Base-by-base conservation (phyloP, 345 rosid genomes). In the Ceriops zippeliana region DNA sequence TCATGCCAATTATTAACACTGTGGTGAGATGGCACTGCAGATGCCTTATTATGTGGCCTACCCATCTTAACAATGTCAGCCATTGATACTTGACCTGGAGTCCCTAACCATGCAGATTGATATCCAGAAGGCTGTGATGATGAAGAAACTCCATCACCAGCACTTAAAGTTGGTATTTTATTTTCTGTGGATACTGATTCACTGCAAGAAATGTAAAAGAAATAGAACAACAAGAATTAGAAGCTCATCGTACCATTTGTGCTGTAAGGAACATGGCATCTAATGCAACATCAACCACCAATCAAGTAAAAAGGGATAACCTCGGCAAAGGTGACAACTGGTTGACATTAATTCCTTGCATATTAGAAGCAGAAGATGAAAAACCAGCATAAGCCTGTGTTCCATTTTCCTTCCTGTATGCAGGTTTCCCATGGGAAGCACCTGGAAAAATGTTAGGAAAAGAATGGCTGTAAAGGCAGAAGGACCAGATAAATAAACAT, bases 1-100 rank as follows among this genome's bases (percentile, higher is more conserved):
- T 56, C 59, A 13, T 13, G 49, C 64, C 57, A 58, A 46, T 61
- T 58, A 66, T 22, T 37, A 67, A 61, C 66, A 47, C 42, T 61
- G 51, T 28, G 66, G 28, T 47, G 67, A 64, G 49, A 35, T 2
- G 71, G 53, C 58, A 21, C 38, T 52, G 72, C 71, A 7, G 76
- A 75, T 27, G 37, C 76, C 66, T 32, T 75, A 27, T 28, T 63
- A 16, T 52, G 52, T 24, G 65, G 78, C 70, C 52, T 52, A 52
- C 81, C 81, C 80, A 76, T 64, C 78, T 66, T 79, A 34, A 79
- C 83, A 53, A 79, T 70, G 52, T 81, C 84, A 70, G 79, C 86
- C 83, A 80, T 73, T 42, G 86, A 70, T 59, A 73, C 65, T 63
- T 77, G 78, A 26, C 78, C 80, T 31, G 69, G 24, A 58, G 79